A percentile compares a stretch with the other conserved stretches of the same genome.
phyloP scores from a whole-genome alignment of 495 filamentous ascomycete genomes.

The Venustampulla echinocandica region DNA sequence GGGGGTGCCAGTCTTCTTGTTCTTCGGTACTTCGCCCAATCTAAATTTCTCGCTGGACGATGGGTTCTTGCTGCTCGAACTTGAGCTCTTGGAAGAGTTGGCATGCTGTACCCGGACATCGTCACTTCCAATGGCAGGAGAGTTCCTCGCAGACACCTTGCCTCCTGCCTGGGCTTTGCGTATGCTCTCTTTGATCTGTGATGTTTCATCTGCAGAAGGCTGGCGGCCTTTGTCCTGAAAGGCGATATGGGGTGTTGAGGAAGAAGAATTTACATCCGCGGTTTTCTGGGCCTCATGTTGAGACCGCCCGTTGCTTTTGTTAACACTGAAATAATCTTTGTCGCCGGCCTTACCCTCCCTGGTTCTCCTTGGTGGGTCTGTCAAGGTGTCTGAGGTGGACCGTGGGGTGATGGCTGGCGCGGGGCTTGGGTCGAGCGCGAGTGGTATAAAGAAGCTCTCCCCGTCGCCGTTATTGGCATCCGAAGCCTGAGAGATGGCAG shows the following conservation, averaged over 20 bases:
- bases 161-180: slow-evolving; percentile 30
- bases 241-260: slow-evolving; percentile 75
- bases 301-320: slow-evolving; percentile 20
- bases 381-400: slow-evolving; percentile 42
- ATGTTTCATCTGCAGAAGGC: slow-evolving; percentile 40
- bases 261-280: slow-evolving; percentile 34
- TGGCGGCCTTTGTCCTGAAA: slow-evolving; percentile 81
- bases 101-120: slow-evolving; percentile 28
- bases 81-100: slow-evolving; percentile 18
- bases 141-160: slow-evolving; percentile 32
- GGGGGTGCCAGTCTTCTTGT: slow-evolving; percentile 51
- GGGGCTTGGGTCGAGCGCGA: slow-evolving; percentile 79
- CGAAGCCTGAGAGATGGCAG: slow-evolving; percentile 49
- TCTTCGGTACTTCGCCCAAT: slow-evolving; percentile 66
- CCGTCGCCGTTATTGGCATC: slow-evolving; percentile 51
- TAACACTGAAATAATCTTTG: slow-evolving; percentile 43
- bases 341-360: slow-evolving; percentile 30
- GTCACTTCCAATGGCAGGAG: slow-evolving; percentile 35
- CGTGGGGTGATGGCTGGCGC: slow-evolving; percentile 52
- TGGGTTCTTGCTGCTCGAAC: slow-evolving; percentile 19
- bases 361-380: slow-evolving; percentile 29
- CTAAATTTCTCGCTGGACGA: slow-evolving; percentile 50
- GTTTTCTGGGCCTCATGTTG: slow-evolving; percentile 18
- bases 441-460: slow-evolving; percentile 80
- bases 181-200: slow-evolving; percentile 23